These are phyloP conservation scores for Ceratobasidium theobromae DNA, from an alignment of 1,284 basidiomycete species.

Conservation along the genomic window DNA sequence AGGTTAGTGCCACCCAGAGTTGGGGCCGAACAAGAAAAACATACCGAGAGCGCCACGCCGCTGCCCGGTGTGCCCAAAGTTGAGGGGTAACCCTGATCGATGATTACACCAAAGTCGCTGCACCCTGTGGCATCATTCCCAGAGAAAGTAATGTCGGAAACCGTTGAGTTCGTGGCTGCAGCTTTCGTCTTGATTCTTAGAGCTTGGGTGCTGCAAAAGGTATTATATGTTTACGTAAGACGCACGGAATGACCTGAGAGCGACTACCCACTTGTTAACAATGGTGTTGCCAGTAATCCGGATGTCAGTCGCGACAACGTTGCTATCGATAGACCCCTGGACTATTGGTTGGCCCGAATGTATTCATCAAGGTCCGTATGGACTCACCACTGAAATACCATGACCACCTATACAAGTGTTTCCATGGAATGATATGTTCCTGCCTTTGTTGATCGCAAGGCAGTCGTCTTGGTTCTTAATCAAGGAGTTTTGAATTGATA, in stretches of 20 bases:
- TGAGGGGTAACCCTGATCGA: conserved; percentile 35
- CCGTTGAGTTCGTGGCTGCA: conserved; percentile 46
- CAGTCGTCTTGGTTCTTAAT: conserved; percentile 40
- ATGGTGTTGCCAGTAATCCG: conserved; percentile 9
- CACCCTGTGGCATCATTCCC: conserved; percentile 37
- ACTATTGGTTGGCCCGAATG: not conserved
- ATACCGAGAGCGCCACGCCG: conserved; percentile 24
- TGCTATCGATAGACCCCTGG: conserved; percentile 22
- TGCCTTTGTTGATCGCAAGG: conserved; percentile 38
- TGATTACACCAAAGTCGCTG: conserved; percentile 37
- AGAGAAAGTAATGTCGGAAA: conserved; percentile 50
- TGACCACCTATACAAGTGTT: conserved; percentile 39
- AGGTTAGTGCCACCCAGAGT: not conserved
- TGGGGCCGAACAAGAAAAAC: not conserved
- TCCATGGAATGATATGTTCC: conserved; percentile 37
- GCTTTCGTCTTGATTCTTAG: conserved; percentile 53
- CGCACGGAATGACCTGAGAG: conserved; percentile 51
- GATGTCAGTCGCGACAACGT: conserved; percentile 4
- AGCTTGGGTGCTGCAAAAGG: conserved; percentile 47
- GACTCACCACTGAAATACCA: conserved; percentile 37
- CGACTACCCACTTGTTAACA: conserved; percentile 49
- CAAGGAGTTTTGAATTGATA: conserved; percentile 34
- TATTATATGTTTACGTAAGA: not conserved
- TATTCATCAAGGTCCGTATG: not conserved
- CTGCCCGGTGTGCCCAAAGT: conserved; percentile 33